A percentile compares a stretch with the other conserved stretches of the same genome.
Evolutionary conservation across 2,329 filamentous ascomycete species (phyloP).

Genomic region (Dendrostoma leiphaemia): DNA sequence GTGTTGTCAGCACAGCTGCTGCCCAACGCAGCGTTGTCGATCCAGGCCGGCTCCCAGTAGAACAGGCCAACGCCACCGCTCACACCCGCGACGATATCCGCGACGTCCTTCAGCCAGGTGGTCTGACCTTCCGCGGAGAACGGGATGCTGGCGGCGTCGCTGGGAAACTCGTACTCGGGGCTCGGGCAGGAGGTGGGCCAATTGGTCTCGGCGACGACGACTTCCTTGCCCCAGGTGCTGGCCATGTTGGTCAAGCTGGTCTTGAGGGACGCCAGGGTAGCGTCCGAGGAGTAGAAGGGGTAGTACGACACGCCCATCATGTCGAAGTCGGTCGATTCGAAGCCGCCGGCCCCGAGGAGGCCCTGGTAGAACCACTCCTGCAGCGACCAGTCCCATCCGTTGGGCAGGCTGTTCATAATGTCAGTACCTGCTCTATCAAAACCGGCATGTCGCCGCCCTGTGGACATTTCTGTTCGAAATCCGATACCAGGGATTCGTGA

Average conservation of each 20-base stretch:
- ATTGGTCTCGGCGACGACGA: slow-evolving; percentile 69
- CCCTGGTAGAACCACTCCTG: slow-evolving; percentile 61
- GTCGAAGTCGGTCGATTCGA: slow-evolving; percentile 59
- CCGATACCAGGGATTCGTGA: too few species aligned
- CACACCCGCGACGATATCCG: slow-evolving; percentile 51
- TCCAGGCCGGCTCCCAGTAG: slow-evolving; percentile 75
- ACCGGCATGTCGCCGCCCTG: too few species aligned
- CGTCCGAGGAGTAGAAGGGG: slow-evolving; percentile 63
- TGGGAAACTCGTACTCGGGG: slow-evolving; percentile 57
- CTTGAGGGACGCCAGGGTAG: slow-evolving; percentile 57
- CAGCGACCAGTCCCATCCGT: slow-evolving; percentile 69
- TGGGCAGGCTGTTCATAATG: too few species aligned
- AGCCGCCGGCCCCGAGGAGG: slow-evolving; percentile 49
- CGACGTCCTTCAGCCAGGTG: slow-evolving; percentile 60
- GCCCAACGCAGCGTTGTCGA: slow-evolving; percentile 63
- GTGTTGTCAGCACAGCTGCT: slow-evolving; percentile 62
- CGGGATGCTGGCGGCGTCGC: slow-evolving; percentile 58
- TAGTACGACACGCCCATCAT: slow-evolving; percentile 73
- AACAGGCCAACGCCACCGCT: slow-evolving; percentile 59
- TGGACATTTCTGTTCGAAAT: too few species aligned
- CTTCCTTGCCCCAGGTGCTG: slow-evolving; percentile 59
- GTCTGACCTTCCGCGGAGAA: slow-evolving; percentile 63
- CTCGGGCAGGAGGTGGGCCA: slow-evolving; percentile 66
- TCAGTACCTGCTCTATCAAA: too few species aligned
- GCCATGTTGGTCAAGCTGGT: slow-evolving; percentile 58